A percentile compares a stretch with the other conserved stretches of the same genome.
phyloP scores from a whole-genome alignment of 2,329 filamentous ascomycete species.

The Fonsecaea nubica region DNA sequence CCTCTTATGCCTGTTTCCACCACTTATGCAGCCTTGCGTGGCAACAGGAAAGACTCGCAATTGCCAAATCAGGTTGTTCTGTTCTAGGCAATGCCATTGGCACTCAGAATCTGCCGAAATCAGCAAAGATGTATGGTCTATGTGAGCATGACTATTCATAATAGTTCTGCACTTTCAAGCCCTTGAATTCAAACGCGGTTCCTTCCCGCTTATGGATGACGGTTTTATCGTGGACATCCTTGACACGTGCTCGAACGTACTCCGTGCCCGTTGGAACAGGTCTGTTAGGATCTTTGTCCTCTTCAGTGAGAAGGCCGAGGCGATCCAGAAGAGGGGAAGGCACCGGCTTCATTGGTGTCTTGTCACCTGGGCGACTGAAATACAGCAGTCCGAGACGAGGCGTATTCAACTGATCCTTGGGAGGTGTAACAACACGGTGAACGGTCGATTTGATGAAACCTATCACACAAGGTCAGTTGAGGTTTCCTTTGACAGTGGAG shows the following conservation, averaged over 20 bases:
- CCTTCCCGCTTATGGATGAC: constrained; percentile 54
- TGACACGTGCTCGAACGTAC: constrained; percentile 56
- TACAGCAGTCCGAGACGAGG: constrained; percentile 62
- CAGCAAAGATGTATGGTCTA: neutral
- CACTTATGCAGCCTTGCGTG: neutral
- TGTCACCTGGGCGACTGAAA: constrained; percentile 59
- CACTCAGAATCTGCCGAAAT: neutral
- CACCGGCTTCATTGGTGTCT: constrained; percentile 51
- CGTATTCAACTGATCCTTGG: constrained; percentile 53
- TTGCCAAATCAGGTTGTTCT: neutral
- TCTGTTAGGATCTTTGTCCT: constrained; percentile 48
- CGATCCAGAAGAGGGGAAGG: constrained; percentile 49
- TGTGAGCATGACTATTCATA: constrained; percentile 36
- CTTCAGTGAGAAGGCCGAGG: constrained; percentile 49
- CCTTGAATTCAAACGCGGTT: constrained; percentile 54
- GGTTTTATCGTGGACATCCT: constrained; percentile 55
- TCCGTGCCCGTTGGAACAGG: constrained; percentile 52
- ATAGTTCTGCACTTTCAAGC: constrained; percentile 49
- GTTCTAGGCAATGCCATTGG: neutral
- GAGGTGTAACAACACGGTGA: constrained; percentile 60
- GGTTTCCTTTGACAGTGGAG: neutral
- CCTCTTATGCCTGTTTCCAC: neutral
- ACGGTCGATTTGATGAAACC: constrained; percentile 48
- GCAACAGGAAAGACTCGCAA: neutral
- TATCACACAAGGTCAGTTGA: neutral